Conservation (phyloP, 495 filamentous ascomycete genomes). For the Podospora appendiculata region DNA sequence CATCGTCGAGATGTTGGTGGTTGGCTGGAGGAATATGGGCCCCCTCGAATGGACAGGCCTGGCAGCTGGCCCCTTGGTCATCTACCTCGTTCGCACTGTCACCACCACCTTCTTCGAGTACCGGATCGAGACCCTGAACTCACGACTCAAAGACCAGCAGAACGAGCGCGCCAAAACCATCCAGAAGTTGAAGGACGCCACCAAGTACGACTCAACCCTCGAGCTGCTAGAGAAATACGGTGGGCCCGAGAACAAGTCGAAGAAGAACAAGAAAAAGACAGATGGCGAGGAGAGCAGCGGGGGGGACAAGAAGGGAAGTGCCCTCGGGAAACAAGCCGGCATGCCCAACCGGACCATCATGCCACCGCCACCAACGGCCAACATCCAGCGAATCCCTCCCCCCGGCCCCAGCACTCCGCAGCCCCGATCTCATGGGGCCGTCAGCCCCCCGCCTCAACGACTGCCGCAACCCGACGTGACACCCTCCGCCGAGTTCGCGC, state of each 20-base stretch:
- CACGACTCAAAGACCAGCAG: slow-evolving; percentile 63
- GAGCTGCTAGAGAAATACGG: slow-evolving; percentile 93
- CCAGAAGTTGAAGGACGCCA: slow-evolving; percentile 86
- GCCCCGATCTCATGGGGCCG: slow-evolving; percentile 5
- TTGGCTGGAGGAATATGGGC: slow-evolving; percentile 78
- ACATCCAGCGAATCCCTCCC: slow-evolving; percentile 47
- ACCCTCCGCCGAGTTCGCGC: slow-evolving; percentile 45
- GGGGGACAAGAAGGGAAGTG: slow-evolving; percentile 7
- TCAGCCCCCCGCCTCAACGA: slow-evolving; percentile 10
- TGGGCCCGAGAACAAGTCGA: slow-evolving; percentile 46
- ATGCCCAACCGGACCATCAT: slow-evolving; percentile 45
- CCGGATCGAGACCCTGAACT: slow-evolving; percentile 59
- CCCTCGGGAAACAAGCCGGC: slow-evolving; percentile 9
- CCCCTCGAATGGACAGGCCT: slow-evolving; percentile 67
- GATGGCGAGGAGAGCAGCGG: slow-evolving; percentile 12
- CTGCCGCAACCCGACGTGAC: slow-evolving; percentile 18
- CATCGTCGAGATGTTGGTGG: slow-evolving; percentile 70
- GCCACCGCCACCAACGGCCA: slow-evolving; percentile 78
- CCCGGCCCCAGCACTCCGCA: slow-evolving; percentile 11
- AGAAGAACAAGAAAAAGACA: slow-evolving; percentile 28
- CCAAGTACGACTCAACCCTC: slow-evolving; percentile 91
- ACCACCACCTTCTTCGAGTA: slow-evolving; percentile 70
- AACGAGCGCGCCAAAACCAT: slow-evolving; percentile 78
- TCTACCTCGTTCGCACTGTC: slow-evolving; percentile 55
- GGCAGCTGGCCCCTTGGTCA: slow-evolving; percentile 71